phyloP scores from a whole-genome alignment of 148 eudicot species.

The Gaultheria prostrata region DNA sequence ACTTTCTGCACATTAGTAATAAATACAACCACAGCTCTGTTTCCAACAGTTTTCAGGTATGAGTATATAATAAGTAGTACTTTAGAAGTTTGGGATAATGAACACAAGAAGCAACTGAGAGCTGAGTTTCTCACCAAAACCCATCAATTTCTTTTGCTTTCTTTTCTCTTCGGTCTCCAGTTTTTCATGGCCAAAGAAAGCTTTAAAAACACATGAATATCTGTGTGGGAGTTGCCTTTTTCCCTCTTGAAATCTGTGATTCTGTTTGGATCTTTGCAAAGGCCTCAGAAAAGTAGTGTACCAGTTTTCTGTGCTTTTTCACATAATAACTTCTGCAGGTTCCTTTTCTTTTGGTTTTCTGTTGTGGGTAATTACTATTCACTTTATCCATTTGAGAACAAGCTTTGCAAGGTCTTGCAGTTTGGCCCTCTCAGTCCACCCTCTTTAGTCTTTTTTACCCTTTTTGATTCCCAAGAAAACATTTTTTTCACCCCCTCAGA shows the following conservation, averaged over 20 bases:
- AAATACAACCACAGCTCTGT: not conserved
- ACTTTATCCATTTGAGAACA: not conserved
- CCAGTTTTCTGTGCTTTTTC: not conserved
- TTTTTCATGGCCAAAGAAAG: slow-evolving; percentile 19
- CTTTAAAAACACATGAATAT: not conserved
- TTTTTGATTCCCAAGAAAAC: not conserved
- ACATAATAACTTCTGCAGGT: not conserved
- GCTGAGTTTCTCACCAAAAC: slow-evolving; percentile 15
- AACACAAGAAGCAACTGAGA: slow-evolving; percentile 14
- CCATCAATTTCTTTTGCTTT: slow-evolving; percentile 39
- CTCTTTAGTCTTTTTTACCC: not conserved
- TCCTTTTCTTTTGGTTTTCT: not conserved
- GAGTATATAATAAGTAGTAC: not conserved
- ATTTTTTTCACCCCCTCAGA: not conserved
- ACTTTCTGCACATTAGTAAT: not conserved
- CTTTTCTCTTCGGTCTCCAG: not conserved
- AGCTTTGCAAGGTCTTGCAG: not conserved
- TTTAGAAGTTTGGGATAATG: not conserved
- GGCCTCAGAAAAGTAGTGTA: slow-evolving; percentile 9
- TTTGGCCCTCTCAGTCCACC: slow-evolving; percentile 15
- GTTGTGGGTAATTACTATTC: slow-evolving; percentile 13
- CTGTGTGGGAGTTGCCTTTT: slow-evolving; percentile 24
- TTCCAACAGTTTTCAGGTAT: slow-evolving; percentile 16
- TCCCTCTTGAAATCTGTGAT: slow-evolving; percentile 48
- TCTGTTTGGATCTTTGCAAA: slow-evolving; percentile 38